These are phyloP conservation scores for Rutidosis leptorrhynchoides DNA, from an alignment of 129 eudicot species.

Conservation along the genomic window DNA sequence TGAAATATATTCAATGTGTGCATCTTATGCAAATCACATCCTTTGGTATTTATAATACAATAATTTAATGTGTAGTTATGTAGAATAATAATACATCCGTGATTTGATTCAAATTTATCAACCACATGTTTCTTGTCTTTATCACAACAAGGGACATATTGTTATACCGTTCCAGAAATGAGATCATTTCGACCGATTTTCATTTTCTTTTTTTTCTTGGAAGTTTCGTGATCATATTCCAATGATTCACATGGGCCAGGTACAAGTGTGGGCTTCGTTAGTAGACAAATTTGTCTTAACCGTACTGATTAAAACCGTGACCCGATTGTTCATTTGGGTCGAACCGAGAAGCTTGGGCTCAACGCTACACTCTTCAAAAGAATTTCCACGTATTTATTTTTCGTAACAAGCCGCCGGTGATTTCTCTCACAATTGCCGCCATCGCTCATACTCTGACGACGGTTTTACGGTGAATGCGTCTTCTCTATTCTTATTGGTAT, in stretches of 20 bases:
- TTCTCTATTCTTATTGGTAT: slow-evolving; percentile 18
- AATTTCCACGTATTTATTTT: not conserved
- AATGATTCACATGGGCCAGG: not conserved
- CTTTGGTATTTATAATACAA: too few relatives aligned
- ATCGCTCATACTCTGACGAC: slow-evolving; percentile 15
- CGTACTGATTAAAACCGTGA: not conserved
- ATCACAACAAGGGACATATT: too few relatives aligned
- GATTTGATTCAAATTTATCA: too few relatives aligned
- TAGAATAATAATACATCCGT: too few relatives aligned
- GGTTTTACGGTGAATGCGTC: slow-evolving; percentile 17
- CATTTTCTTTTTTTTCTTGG: too few relatives aligned
- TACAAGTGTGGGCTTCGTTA: not conserved
- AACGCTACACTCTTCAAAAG: slow-evolving; percentile 10
- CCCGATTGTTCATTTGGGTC: slow-evolving; percentile 14
- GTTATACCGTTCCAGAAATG: too few relatives aligned
- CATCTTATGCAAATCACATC: too few relatives aligned
- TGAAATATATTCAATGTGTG: too few relatives aligned
- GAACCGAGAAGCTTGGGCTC: slow-evolving; percentile 10
- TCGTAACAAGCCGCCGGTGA: slow-evolving; percentile 29
- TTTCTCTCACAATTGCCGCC: slow-evolving; percentile 12
- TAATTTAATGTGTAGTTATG: too few relatives aligned
- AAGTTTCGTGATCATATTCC: not conserved
- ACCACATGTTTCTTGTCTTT: too few relatives aligned
- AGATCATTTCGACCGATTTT: too few relatives aligned
- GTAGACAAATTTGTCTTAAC: not conserved